Base-by-base conservation (phyloP, 768 basidiomycete genomes). In the Tylopilus intermedius region DNA sequence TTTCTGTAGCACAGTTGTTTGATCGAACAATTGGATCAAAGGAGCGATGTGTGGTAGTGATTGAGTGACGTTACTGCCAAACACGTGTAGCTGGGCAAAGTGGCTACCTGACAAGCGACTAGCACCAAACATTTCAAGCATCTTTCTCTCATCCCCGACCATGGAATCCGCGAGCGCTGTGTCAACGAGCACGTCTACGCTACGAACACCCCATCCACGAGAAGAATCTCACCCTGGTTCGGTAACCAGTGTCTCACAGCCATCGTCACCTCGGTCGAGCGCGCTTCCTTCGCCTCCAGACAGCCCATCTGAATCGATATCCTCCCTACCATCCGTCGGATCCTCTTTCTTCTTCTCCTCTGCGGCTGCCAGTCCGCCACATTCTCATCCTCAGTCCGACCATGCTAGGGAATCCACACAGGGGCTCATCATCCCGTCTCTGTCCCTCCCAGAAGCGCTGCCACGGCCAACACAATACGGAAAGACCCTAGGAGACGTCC, bases 261-360 rank as follows among this genome's bases (percentile, higher is more conserved):
- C 78, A 0, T 74, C 76, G 5, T 80, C 78, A 8, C 77, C 80
- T 14, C 71, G 71, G 58, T 77, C 76, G 13, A 78, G 76, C 55
- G 67, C 72, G 2, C 67, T 77, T 40, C 79, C 80, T 15, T 84
- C 84, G 8, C 78, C 80, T 10, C 79, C 83, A 39, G 77, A 79
- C 61, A 86, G 84, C 61, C 86, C 79, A 39, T 74, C 79, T 8
- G 81, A 75, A 46, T 84, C 83, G 1, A 70, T 82, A 38, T 88
- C 86, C 1, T 88, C 86, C 5, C 72, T 88, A 3, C 86, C 86
- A 1, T 86, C 84, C 1, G 80, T 86, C 11, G 79, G 82, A 15
- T 86, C 84, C 2, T 85, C 84, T 1, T 87, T 87, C 75, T 86
- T 88, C 71, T 88, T 86, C 72, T 86, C 84, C 30, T 88, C 86